These are phyloP conservation scores for Sporisorium reilianum DNA, from an alignment of 1,284 basidiomycete genomes.

Conservation along the genomic window DNA sequence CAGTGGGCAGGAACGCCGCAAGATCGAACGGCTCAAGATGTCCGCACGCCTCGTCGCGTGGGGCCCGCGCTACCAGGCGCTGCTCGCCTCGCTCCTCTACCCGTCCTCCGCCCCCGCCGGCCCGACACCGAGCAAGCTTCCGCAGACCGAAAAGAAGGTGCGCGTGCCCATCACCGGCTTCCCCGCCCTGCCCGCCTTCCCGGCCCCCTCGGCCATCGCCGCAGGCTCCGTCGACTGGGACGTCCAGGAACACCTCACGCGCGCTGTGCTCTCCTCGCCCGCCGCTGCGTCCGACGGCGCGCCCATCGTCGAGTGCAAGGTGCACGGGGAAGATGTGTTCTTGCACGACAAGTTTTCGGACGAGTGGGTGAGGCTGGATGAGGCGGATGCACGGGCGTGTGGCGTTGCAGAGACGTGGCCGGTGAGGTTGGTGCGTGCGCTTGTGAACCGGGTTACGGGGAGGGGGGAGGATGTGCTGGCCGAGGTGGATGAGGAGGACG, in stretches of 20 bases:
- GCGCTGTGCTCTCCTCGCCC: constrained; percentile 29
- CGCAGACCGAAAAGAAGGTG: constrained; percentile 59
- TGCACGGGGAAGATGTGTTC: constrained; percentile 45
- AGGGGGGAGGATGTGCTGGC: constrained; percentile 28
- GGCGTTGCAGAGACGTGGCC: constrained; percentile 51
- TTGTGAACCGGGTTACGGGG: constrained; percentile 31
- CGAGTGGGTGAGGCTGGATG: constrained; percentile 56
- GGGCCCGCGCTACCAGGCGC: constrained; percentile 59
- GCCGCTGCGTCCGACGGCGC: constrained; percentile 20
- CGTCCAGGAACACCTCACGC: constrained; percentile 50
- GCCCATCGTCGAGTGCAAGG: constrained; percentile 55
- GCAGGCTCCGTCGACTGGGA: constrained; percentile 59
- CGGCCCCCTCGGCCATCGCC: constrained; percentile 19
- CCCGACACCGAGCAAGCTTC: constrained; percentile 9
- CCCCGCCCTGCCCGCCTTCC: constrained; percentile 49
- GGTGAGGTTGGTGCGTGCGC: constrained; percentile 23
- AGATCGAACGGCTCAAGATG: constrained; percentile 51
- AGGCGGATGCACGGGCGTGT: constrained; percentile 34
- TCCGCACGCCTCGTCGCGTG: constrained; percentile 57
- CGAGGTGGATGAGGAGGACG: constrained; percentile 21
- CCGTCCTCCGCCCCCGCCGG: background rate
- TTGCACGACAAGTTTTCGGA: constrained; percentile 45
- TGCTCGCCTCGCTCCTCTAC: constrained; percentile 14
- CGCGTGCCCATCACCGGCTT: constrained; percentile 60
- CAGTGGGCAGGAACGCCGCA: constrained; percentile 47